Conservation (phyloP, 2,329 filamentous ascomycete species). For the Macrophomina phaseolina region DNA sequence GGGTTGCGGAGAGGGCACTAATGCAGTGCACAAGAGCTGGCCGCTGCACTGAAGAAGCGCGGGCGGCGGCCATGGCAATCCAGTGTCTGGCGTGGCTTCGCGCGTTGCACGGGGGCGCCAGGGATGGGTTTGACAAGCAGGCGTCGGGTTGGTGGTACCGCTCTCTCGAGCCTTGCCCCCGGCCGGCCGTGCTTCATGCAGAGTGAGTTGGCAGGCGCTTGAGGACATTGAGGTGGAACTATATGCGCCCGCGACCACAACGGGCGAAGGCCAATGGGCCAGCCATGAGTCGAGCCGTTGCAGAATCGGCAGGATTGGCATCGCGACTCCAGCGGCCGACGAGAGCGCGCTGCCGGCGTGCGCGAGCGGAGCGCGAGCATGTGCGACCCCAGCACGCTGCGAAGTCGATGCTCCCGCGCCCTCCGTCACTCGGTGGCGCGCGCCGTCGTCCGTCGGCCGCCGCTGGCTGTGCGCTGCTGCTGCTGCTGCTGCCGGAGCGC, state of each 20-base stretch:
- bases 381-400: conserved; percentile 13
- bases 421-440: not conserved
- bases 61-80: conserved; percentile 19
- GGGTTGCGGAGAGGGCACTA: conserved; percentile 7
- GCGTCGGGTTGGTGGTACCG: conserved; percentile 26
- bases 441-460: not conserved
- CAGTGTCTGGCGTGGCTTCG: conserved; percentile 16
- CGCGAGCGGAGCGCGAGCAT: conserved; percentile 2
- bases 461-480: not conserved
- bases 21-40: conserved; percentile 18
- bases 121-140: conserved; percentile 19
- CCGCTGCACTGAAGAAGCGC: conserved; percentile 22
- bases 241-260: conserved; percentile 30
- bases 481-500: not conserved
- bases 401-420: not conserved
- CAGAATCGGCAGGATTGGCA: conserved; percentile 16
- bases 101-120: conserved; percentile 10
- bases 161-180: conserved; percentile 13
- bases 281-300: conserved; percentile 25
- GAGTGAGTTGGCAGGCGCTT: conserved; percentile 42
- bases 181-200: conserved; percentile 28
- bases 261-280: conserved; percentile 16
- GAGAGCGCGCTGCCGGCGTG: not conserved
- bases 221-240: conserved; percentile 35
- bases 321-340: too few species aligned